Evolutionary conservation across 2,329 filamentous ascomycete genomes (phyloP).

Genomic region (Reticulascus tulasneorum): DNA sequence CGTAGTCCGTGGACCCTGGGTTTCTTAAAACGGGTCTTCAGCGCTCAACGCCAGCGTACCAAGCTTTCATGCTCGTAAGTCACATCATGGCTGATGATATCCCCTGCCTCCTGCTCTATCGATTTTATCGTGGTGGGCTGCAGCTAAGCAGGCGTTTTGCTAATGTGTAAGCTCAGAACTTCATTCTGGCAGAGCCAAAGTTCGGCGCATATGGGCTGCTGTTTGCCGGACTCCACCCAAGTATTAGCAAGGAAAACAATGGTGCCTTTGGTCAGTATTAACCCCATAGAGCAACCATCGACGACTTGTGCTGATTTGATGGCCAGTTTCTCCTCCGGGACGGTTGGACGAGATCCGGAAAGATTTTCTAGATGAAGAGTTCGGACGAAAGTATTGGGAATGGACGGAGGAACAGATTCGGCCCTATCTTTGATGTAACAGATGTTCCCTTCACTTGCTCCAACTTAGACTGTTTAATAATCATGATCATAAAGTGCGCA

Average conservation of each 20-base stretch:
- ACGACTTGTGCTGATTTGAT: background rate
- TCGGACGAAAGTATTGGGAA: conserved; percentile 11
- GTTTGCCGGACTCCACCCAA: conserved; percentile 32
- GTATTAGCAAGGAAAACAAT: conserved; percentile 27
- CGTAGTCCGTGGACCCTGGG: conserved; percentile 6
- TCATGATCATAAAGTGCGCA: too few species aligned
- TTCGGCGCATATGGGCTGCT: conserved; percentile 39
- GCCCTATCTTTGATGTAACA: too few species aligned
- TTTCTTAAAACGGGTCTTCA: conserved; percentile 10
- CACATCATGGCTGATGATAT: too few species aligned
- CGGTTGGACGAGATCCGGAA: conserved; percentile 2
- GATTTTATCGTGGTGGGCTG: too few species aligned
- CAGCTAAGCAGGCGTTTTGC: too few species aligned
- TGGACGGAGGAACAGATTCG: conserved; percentile 12
- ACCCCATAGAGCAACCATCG: too few species aligned
- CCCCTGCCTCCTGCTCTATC: too few species aligned
- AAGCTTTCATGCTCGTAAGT: conserved; percentile 1
- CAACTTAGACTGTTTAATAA: too few species aligned
- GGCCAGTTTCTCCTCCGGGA: conserved; percentile 8
- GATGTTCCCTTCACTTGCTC: too few species aligned
- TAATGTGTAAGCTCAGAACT: too few species aligned
- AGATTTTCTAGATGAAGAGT: conserved; percentile 4
- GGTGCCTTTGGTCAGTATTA: conserved; percentile 24
- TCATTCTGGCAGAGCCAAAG: conserved; percentile 17
- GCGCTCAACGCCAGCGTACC: conserved; percentile 1